Percentiles rank a stretch among this genome's conserved stretches.
These are phyloP conservation scores for Leccinum arenicola DNA, from an alignment of 768 basidiomycete genomes.

Conservation along the genomic window DNA sequence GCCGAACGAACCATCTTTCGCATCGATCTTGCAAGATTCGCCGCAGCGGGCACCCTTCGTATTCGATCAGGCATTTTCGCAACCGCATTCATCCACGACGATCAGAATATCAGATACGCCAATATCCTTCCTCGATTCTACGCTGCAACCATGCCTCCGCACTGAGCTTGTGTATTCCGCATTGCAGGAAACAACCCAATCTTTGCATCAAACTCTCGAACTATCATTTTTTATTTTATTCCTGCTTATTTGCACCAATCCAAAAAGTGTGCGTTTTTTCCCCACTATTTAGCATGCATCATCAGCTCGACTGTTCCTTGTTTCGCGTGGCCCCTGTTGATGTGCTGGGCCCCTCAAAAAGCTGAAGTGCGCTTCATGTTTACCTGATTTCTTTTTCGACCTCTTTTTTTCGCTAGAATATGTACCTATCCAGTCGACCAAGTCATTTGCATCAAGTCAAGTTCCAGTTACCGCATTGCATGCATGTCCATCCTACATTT, in stretches of 20 bases:
- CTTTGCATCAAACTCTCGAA: constrained; percentile 33
- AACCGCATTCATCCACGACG: constrained; percentile 22
- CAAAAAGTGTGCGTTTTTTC: constrained; percentile 27
- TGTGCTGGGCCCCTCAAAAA: constrained; percentile 19
- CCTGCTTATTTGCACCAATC: constrained; percentile 35
- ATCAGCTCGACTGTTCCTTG: constrained; percentile 25
- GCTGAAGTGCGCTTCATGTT: constrained; percentile 31
- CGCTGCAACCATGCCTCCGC: constrained; percentile 14
- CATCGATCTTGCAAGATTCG: constrained; percentile 31
- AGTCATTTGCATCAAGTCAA: constrained; percentile 26
- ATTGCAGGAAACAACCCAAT: constrained; percentile 28
- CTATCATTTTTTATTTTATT: constrained; percentile 29
- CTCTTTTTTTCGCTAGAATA: constrained; percentile 22
- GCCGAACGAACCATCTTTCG: constrained; percentile 27
- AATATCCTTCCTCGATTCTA: constrained; percentile 24
- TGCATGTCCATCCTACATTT: constrained; percentile 25
- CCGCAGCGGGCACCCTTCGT: constrained; percentile 12
- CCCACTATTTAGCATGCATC: constrained; percentile 25
- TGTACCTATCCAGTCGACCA: constrained; percentile 22
- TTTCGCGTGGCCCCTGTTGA: constrained; percentile 16
- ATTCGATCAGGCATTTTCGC: constrained; percentile 26
- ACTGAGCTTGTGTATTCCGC: constrained; percentile 21
- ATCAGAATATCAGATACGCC: constrained; percentile 20
- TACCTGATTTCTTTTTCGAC: constrained; percentile 12
- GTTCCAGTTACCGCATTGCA: constrained; percentile 21